Evolutionary conservation across 371 early-diverging fungal genomes (phyloP), one percentile per base, ranked within the genome.

Genomic region (Mortierella sp.): DNA sequence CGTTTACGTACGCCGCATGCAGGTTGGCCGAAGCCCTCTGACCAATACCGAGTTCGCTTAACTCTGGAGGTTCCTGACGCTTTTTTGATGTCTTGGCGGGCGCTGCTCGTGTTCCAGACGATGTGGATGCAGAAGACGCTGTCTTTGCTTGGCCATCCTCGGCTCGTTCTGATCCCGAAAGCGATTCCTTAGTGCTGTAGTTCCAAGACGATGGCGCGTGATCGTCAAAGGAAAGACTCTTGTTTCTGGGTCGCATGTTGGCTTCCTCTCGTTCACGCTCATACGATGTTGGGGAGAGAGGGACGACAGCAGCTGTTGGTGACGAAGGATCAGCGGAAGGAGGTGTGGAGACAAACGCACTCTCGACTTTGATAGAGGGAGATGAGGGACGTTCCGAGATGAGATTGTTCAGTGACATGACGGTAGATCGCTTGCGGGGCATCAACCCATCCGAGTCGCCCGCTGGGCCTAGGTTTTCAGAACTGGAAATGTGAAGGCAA

Each of bases 1-100:
- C 62, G 17, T 53, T 72, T 26, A 72, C 67, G 27, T 72, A 72
- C 12, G 73, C 73, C 1, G 73, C 73, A 54, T 72, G 73, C 9
- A 72, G 37, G n/a, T 72, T 72, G 19, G 73, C 73, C 27, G 73
- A 72, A 12, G 73, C 73, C 37, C 73, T 30, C 34, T 72, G 73
- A 6, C 73, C 73, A 28, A 72, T 72, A 11, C 73, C 73, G 17
- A 72, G 59, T 41, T 72, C 73, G 21, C 73, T 72, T 50, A 72
- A 30, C 41, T 72, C 73, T 23, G 49, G 63, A 7, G 73, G 73
- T 37, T 72, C 73, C 46, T 61, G 58, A 23, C 73, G 67, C 30
- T 58, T 66, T 46, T 61, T 61, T 6, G 42, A 7, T 9, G 30
- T 46, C 17, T 60, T 56, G 9, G 58, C 37, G 14, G 37, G 37